Percentiles rank a stretch among this genome's conserved stretches.
Evolutionary conservation across 495 filamentous ascomycete genomes (phyloP).

Genomic region (Penicillium atrosanguineum): DNA sequence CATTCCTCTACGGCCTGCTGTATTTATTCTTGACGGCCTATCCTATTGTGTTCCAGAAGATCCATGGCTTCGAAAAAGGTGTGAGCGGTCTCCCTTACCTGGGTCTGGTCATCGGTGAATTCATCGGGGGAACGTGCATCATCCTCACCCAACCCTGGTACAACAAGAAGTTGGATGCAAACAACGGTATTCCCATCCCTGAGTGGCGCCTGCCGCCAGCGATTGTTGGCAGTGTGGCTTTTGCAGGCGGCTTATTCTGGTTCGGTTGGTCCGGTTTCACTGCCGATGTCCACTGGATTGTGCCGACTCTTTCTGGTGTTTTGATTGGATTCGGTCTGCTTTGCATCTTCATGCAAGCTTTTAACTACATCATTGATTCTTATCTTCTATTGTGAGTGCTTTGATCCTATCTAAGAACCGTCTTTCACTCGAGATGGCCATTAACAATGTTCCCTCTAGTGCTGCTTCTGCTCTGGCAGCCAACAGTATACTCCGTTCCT

Average conservation of each 20-base stretch:
- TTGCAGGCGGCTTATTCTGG: slow-evolving; percentile 78
- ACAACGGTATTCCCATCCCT: slow-evolving; percentile 70
- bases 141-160: slow-evolving; percentile 62
- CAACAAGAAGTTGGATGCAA: slow-evolving; percentile 65
- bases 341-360: slow-evolving; percentile 75
- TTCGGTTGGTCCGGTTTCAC: slow-evolving; percentile 77
- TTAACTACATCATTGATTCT: slow-evolving; percentile 85
- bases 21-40: slow-evolving; percentile 83
- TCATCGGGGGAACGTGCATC: slow-evolving; percentile 65
- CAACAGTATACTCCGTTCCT: slow-evolving; percentile 79
- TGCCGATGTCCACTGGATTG: slow-evolving; percentile 72
- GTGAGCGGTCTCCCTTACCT: slow-evolving; percentile 75
- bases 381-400: slow-evolving; percentile 79
- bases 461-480: slow-evolving; percentile 82
- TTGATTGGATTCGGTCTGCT: slow-evolving; percentile 63
- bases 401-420: not conserved
- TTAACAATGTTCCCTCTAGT: slow-evolving; percentile 25
- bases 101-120: slow-evolving; percentile 73
- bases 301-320: slow-evolving; percentile 69
- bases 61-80: slow-evolving; percentile 66
- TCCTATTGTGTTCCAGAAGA: slow-evolving; percentile 70
- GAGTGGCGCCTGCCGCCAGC: slow-evolving; percentile 84
- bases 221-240: slow-evolving; percentile 72
- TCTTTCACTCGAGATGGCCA: not conserved
- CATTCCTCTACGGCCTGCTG: slow-evolving; percentile 77